Conservation (phyloP, 768 basidiomycete species). For the Agrocybe pediades region DNA sequence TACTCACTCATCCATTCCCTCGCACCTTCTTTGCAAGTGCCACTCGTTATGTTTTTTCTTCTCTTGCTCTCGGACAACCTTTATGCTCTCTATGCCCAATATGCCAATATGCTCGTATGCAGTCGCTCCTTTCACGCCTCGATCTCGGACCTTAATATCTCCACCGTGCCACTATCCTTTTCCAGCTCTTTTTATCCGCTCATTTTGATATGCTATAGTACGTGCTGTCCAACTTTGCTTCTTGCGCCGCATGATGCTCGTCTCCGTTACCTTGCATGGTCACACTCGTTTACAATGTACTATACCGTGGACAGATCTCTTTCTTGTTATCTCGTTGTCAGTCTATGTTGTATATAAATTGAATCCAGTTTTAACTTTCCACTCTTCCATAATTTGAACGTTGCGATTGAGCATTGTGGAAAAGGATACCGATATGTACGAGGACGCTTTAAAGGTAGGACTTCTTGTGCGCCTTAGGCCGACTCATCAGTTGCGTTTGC, state of each 20-base stretch:
- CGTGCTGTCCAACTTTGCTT: not conserved
- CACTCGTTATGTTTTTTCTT: not conserved
- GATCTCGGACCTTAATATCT: not conserved
- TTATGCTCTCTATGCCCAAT: constrained; percentile 3
- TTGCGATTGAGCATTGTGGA: too few species aligned
- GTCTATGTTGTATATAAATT: not conserved
- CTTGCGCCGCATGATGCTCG: not conserved
- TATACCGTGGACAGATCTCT: not conserved
- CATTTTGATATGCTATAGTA: not conserved
- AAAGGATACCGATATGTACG: too few species aligned
- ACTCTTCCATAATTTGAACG: too few species aligned
- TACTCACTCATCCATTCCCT: too few species aligned
- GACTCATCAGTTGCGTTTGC: too few species aligned
- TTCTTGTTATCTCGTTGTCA: not conserved
- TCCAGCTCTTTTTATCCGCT: too few species aligned
- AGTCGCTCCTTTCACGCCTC: not conserved
- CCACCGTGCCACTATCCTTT: not conserved
- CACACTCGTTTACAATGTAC: not conserved
- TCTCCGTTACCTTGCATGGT: too few species aligned
- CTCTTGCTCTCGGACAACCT: not conserved
- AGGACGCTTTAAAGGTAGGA: too few species aligned
- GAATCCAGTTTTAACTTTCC: not conserved
- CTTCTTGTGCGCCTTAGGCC: too few species aligned
- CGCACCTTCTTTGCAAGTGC: too few species aligned
- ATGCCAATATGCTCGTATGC: not conserved